Conservation (phyloP, 192 early-diverging fungal genomes). For the Paraglomus brasilianum region DNA sequence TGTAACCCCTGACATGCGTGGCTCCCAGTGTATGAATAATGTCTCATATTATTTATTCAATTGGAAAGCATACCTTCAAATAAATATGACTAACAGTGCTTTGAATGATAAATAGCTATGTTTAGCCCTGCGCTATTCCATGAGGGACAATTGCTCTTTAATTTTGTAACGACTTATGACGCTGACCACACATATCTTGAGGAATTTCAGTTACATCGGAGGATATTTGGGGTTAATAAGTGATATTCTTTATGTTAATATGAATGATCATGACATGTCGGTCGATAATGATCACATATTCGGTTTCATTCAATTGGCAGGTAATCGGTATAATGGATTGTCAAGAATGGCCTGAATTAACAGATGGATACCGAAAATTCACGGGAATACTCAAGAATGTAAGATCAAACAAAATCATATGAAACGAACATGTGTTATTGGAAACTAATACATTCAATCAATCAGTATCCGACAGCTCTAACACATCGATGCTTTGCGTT, state of each 20-base stretch:
- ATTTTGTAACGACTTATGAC: constrained; percentile 68
- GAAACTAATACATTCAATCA: neutral
- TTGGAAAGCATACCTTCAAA: neutral
- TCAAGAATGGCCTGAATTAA: constrained; percentile 61
- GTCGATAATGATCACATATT: too few species aligned
- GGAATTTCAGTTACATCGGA: constrained; percentile 72
- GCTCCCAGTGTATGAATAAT: constrained; percentile 38
- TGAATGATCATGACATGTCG: neutral
- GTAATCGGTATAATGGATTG: constrained; percentile 85
- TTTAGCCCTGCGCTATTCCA: constrained; percentile 57
- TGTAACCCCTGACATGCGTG: constrained; percentile 62
- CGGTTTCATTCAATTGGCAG: constrained; percentile 35
- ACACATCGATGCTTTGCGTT: constrained; percentile 78
- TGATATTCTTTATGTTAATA: neutral
- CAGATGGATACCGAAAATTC: constrained; percentile 61
- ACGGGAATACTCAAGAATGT: constrained; percentile 60
- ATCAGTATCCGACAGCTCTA: constrained; percentile 68
- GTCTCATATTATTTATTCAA: neutral
- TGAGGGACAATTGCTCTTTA: constrained; percentile 70
- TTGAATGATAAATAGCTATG: constrained; percentile 40
- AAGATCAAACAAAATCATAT: constrained; percentile 16
- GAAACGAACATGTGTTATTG: neutral
- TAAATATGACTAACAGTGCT: neutral
- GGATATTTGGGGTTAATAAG: constrained; percentile 66
- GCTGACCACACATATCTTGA: constrained; percentile 69